These are phyloP conservation scores for Hygrophoropsis aurantiaca DNA, from an alignment of 768 basidiomycete species.

Conservation along the genomic window DNA sequence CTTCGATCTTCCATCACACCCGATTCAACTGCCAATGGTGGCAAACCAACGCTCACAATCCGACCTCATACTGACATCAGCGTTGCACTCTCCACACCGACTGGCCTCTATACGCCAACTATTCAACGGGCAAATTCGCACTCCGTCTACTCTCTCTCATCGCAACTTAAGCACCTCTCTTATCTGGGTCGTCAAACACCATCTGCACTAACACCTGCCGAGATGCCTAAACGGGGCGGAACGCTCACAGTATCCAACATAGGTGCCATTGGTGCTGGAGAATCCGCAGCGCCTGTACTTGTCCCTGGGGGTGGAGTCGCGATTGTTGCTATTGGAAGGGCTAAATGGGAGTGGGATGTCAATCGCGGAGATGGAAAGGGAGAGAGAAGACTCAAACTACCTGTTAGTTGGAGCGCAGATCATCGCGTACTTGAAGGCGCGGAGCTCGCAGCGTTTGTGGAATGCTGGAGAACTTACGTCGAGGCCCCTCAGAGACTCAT, in stretches of 20 bases:
- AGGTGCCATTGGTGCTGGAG: conserved; percentile 74
- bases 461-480: conserved; percentile 79
- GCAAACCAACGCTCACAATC: conserved; percentile 68
- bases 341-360: conserved; percentile 77
- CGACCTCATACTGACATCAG: conserved; percentile 75
- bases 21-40: conserved; percentile 9
- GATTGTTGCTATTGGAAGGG: conserved; percentile 79
- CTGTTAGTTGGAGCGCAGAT: conserved; percentile 83
- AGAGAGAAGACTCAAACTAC: conserved; percentile 55
- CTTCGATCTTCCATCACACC: conserved; percentile 75
- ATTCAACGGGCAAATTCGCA: conserved; percentile 52
- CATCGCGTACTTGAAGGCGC: conserved; percentile 89
- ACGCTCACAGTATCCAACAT: conserved; percentile 83
- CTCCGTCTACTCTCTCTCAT: conserved; percentile 62
- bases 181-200: conserved; percentile 69
- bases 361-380: conserved; percentile 47
- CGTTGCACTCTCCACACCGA: conserved; percentile 76
- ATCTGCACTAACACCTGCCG: conserved; percentile 57
- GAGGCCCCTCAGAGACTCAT: conserved; percentile 73
- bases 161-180: conserved; percentile 58
- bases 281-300: conserved; percentile 70
- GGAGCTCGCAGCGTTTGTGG: conserved; percentile 85
- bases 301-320: conserved; percentile 84
- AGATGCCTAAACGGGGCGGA: conserved; percentile 75
- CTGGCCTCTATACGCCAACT: conserved; percentile 83